Percentiles rank a stretch among this genome's conserved stretches.
Evolutionary conservation across 2,329 filamentous ascomycete genomes (phyloP).

Genomic region (Fusarium foetens): DNA sequence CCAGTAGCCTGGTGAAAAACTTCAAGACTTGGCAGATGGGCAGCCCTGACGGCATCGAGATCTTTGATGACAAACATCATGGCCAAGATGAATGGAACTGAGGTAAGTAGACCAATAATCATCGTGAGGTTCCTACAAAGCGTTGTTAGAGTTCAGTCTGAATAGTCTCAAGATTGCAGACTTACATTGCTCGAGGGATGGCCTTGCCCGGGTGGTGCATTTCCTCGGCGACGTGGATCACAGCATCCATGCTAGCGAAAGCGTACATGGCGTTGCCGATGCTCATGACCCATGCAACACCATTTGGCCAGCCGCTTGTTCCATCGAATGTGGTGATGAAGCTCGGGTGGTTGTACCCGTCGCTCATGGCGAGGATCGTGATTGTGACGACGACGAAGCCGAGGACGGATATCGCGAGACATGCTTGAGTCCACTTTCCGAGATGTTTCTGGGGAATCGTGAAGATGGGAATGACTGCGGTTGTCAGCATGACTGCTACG

Average conservation of each 20-base stretch:
- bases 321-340: not conserved
- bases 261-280: not conserved
- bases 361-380: not conserved
- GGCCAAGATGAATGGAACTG: not conserved
- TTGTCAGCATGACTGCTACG: fast-evolving
- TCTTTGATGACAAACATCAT: not conserved
- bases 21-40: not conserved
- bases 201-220: not conserved
- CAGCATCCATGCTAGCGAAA: not conserved
- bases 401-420: not conserved
- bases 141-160: fast-evolving
- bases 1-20: not conserved
- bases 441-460: not conserved
- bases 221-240: not conserved
- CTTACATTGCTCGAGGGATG: not conserved
- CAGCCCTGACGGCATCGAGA: not conserved
- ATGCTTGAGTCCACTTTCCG: not conserved
- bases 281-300: not conserved
- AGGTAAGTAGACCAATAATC: not conserved
- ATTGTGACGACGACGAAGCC: not conserved
- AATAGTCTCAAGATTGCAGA: fast-evolving
- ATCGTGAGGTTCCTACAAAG: not conserved
- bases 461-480: not conserved
- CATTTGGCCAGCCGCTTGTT: not conserved
- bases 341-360: not conserved